Conservation (phyloP, 345 rosid genomes). For the Physaria fendleri region DNA sequence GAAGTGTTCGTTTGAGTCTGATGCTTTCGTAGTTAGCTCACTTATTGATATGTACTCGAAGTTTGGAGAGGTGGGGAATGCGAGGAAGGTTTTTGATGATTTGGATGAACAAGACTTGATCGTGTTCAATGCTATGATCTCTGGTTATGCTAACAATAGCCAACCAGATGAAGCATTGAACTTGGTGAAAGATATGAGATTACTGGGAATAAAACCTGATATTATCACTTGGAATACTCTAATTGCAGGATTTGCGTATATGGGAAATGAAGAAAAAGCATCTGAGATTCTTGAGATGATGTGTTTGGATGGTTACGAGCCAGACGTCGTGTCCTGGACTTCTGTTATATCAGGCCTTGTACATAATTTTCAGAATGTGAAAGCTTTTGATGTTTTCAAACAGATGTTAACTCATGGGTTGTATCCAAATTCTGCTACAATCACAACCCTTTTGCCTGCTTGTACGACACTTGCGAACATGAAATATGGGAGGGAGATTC, state of each 20-base stretch:
- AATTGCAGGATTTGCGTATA: conserved; percentile 58
- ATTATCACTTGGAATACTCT: conserved; percentile 64
- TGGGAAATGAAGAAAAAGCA: conserved; percentile 42
- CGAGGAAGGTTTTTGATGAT: conserved; percentile 47
- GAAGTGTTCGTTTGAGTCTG: conserved; percentile 42
- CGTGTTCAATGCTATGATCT: conserved; percentile 62
- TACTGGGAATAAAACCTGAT: conserved; percentile 44
- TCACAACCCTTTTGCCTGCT: conserved; percentile 68
- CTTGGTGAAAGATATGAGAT: conserved; percentile 43
- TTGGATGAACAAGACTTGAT: conserved; percentile 53
- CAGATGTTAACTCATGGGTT: conserved; percentile 50
- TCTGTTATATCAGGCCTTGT: conserved; percentile 72
- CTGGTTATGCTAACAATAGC: conserved; percentile 55
- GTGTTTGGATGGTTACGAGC: conserved; percentile 43
- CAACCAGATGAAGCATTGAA: conserved; percentile 39
- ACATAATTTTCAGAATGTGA: conserved; percentile 44
- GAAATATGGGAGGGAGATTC: conserved; percentile 63
- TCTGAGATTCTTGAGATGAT: conserved; percentile 43
- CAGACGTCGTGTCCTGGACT: conserved; percentile 81
- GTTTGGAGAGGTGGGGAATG: conserved; percentile 41
- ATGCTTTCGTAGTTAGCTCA: conserved; percentile 51
- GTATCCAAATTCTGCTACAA: conserved; percentile 54
- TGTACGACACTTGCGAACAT: conserved; percentile 43
- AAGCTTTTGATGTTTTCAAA: conserved; percentile 54
- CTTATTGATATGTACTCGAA: conserved; percentile 82